Evolutionary conservation across 768 basidiomycete species (phyloP).

Genomic region (Tricholoma matsutake): DNA sequence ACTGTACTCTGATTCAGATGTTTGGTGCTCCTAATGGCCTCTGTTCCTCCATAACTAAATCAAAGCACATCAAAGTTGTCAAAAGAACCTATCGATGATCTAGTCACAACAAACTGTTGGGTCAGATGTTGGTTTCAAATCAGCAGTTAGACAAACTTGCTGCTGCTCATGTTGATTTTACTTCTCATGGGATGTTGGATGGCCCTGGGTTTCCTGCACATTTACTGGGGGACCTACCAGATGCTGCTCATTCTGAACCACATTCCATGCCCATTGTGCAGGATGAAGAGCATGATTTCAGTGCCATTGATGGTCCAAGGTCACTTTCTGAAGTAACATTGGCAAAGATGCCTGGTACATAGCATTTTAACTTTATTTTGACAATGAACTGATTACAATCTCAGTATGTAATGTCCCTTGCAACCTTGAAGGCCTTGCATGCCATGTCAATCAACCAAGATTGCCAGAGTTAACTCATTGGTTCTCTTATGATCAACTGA

Average conservation of each 20-base stretch:
- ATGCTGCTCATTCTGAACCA: neutral
- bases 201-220: neutral
- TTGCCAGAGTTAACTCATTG: neutral
- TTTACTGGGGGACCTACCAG: neutral
- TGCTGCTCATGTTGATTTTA: no score
- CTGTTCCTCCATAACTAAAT: no score
- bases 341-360: neutral
- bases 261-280: neutral
- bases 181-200: no score
- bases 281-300: neutral
- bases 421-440: slow-evolving; percentile 14
- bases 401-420: slow-evolving; percentile 12
- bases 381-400: neutral
- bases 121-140: neutral
- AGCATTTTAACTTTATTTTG: neutral
- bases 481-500: slow-evolving; percentile 13
- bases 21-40: no score
- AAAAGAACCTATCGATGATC: no score
- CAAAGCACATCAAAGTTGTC: no score
- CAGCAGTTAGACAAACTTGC: neutral
- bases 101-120: no score
- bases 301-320: neutral
- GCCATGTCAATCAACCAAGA: neutral
- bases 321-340: no score
- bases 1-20: no score